These are phyloP conservation scores for Aspergillus caelatus DNA, from an alignment of 2,329 filamentous ascomycete genomes.

Conservation along the genomic window DNA sequence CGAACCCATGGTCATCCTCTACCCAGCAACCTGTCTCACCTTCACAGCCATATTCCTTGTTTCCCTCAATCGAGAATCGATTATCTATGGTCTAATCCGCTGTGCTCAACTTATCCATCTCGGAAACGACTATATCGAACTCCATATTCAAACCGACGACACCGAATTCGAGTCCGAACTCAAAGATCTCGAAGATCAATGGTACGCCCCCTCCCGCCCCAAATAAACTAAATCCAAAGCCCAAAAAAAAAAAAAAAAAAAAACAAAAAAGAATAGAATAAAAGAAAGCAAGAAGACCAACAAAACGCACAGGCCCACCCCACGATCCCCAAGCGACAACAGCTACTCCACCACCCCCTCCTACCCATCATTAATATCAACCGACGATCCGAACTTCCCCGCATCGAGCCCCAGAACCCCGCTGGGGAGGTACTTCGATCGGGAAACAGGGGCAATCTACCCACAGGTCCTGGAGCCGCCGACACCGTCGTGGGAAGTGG, in stretches of 20 bases:
- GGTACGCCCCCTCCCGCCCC: background rate
- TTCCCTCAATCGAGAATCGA: constrained; percentile 8
- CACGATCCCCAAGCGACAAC: background rate
- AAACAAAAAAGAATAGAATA: too few species aligned
- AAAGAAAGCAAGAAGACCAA: background rate
- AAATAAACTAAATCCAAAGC: background rate
- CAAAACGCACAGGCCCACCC: background rate
- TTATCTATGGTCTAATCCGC: background rate
- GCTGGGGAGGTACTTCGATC: constrained; percentile 26
- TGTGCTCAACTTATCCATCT: background rate
- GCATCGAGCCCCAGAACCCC: background rate
- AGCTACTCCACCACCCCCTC: background rate
- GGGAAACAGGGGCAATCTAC: constrained; percentile 17
- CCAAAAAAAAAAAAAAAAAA: too few species aligned
- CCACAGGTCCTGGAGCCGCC: constrained; percentile 14
- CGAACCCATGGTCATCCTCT: constrained; percentile 15
- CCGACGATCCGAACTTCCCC: background rate
- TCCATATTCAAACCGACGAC: background rate
- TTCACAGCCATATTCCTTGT: constrained; percentile 20
- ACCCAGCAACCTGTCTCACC: constrained; percentile 20
- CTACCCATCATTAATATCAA: background rate
- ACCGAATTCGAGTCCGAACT: background rate
- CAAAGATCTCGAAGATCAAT: background rate
- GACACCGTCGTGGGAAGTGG: constrained; percentile 6
- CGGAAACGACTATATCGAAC: background rate